These are phyloP conservation scores for Metroxylon sagu DNA, from an alignment of 176 grass and related monocot genomes.

Conservation along the genomic window DNA sequence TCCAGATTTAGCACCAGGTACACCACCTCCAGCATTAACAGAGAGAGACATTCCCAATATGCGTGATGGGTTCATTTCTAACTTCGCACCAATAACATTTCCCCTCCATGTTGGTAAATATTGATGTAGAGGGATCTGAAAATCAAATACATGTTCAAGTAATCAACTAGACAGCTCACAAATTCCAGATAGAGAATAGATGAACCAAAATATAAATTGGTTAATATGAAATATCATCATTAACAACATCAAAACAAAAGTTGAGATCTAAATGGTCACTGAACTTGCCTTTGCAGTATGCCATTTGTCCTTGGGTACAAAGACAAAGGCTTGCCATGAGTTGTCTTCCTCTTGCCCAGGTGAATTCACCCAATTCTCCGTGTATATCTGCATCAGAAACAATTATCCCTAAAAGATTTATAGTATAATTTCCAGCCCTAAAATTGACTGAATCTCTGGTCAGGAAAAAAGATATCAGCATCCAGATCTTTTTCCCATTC, in stretches of 20 bases:
- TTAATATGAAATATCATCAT: too few species aligned
- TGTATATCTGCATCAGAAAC: constrained; percentile 69
- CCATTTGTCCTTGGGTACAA: constrained; percentile 49
- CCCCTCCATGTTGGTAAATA: constrained; percentile 89
- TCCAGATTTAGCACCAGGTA: constrained; percentile 68
- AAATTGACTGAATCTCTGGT: too few species aligned
- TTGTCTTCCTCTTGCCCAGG: constrained; percentile 90
- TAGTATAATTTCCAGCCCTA: neutral
- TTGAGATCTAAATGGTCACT: too few species aligned
- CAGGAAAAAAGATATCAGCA: too few species aligned
- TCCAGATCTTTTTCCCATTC: neutral
- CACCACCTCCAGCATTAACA: constrained; percentile 67
- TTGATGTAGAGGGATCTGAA: constrained; percentile 64
- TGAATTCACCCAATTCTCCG: constrained; percentile 93
- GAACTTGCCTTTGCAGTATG: constrained; percentile 62
- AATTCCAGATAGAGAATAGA: too few species aligned
- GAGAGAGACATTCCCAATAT: constrained; percentile 82
- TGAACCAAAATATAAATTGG: too few species aligned
- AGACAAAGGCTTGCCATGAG: constrained; percentile 91
- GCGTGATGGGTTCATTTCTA: constrained; percentile 92
- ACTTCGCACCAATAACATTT: constrained; percentile 53
- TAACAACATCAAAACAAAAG: too few species aligned
- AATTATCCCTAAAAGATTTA: neutral
- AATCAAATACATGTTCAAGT: neutral
- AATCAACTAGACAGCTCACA: too few species aligned